Base-by-base conservation (phyloP, 2,329 filamentous ascomycete genomes). In the Botryotinia convoluta region DNA sequence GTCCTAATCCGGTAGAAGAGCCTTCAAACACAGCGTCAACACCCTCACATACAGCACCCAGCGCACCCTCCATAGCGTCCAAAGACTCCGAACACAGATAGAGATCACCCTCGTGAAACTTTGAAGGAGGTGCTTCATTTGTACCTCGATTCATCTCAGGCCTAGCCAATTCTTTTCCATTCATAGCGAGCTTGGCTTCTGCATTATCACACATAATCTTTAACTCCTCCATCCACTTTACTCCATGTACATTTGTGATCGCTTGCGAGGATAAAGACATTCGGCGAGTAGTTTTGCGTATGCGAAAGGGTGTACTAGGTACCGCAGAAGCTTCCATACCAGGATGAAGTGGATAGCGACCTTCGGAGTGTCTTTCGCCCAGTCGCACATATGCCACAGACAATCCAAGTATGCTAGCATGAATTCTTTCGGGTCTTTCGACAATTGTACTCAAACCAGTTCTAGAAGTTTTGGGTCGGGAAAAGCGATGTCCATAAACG, bases 401-500 rank as follows among this genome's bases (percentile, higher is more conserved):
- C 9, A 98, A 86, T 4, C 96, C 96, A 68, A 98, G 81, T 0
- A 95, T 89, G 74, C 90, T 90, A 7, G 96, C 96, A 77, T 93
- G 92, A 76, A 99, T 90, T 74, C 96, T 88, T 84, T 99, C 96
- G 0, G 96, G 96, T 18, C 96, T 88, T 83, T 99, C 96, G 67
- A 99, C 95, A 76, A 99, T 97, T 73, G 91, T 92, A 78, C 86
- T 89, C 1, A 98, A 86, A 26, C 88, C 87, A 62, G 85, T 87
- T 78, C 92, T 92, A 35, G 90, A 91, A 0, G 94, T 92, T 78
- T 92, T 91, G 6, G 94, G 94, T 62, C 96, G 88, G 18, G 95
- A 93, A 82, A 91, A 99, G 35, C 94, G 91, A 83, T 99, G 96
- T 37, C 95, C 95, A 81, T 98, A 99, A 83, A 95, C 97, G 71